Conservation (phyloP, 306 rosid species). For the cucumber (Cucumis sativus) region DNA sequence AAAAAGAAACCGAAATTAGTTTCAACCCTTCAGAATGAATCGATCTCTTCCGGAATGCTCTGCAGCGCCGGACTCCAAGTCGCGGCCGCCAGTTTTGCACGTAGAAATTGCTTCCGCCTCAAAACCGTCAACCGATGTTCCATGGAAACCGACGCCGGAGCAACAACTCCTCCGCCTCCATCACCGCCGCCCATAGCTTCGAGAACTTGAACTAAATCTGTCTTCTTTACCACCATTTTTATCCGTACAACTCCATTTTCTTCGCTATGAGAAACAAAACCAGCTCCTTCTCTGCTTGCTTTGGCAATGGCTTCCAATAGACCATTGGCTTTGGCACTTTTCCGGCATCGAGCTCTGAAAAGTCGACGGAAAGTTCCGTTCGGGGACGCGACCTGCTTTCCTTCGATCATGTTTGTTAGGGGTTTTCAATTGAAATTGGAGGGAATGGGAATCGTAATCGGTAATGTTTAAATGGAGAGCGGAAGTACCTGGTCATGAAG, state of each 20-base stretch:
- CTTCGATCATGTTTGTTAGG: background rate
- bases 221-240: slow-evolving; percentile 37
- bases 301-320: slow-evolving; percentile 16
- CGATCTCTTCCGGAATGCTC: slow-evolving; percentile 44
- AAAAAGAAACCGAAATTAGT: background rate
- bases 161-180: background rate
- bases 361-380: slow-evolving; percentile 18
- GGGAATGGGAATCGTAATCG: background rate
- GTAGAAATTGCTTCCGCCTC: slow-evolving; percentile 21
- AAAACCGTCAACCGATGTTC: slow-evolving; percentile 26
- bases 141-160: background rate
- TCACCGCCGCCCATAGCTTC: slow-evolving; percentile 17
- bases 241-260: slow-evolving; percentile 39
- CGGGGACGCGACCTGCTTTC: background rate
- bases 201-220: slow-evolving; percentile 34
- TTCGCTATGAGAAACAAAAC: slow-evolving; percentile 18
- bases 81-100: slow-evolving; percentile 9
- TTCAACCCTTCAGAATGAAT: background rate
- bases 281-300: slow-evolving; percentile 9
- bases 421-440: background rate
- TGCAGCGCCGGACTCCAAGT: slow-evolving; percentile 35
- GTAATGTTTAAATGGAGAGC: background rate
- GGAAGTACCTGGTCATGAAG: background rate
- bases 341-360: slow-evolving; percentile 12
- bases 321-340: slow-evolving; percentile 1